A percentile compares a stretch with the other conserved stretches of the same genome.
These are phyloP conservation scores for Ramichloridium luteum DNA, from an alignment of 2,329 filamentous ascomycete species.

Conservation along the genomic window DNA sequence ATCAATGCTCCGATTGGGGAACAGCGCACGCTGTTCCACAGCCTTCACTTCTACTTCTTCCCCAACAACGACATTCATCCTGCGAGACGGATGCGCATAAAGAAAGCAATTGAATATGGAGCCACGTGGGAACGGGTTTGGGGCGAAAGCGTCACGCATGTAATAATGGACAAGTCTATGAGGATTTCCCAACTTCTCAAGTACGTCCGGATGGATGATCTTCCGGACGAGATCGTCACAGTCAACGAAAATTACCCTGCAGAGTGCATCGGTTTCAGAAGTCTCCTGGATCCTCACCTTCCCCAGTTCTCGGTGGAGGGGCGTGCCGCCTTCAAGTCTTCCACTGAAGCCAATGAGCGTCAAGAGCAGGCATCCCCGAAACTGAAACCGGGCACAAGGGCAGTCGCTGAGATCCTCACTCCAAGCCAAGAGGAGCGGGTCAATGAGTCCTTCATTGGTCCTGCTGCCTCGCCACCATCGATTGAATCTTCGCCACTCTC, in stretches of 20 bases:
- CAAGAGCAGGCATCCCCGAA: no score
- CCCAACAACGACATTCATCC: conserved; percentile 65
- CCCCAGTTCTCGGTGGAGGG: conserved; percentile 43
- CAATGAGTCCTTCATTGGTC: no score
- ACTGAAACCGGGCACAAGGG: no score
- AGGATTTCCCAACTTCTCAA: conserved; percentile 51
- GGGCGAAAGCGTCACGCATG: conserved; percentile 51
- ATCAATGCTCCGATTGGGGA: conserved; percentile 10
- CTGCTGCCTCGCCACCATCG: no score
- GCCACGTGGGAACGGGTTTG: conserved; percentile 56
- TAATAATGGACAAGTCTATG: conserved; percentile 63
- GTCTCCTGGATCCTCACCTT: conserved; percentile 41
- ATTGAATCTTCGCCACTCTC: no score
- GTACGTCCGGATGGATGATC: conserved; percentile 37
- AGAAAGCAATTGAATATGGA: conserved; percentile 62
- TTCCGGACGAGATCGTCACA: conserved; percentile 42
- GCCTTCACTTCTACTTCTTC: conserved; percentile 47
- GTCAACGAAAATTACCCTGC: conserved; percentile 34
- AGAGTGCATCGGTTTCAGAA: conserved; percentile 31
- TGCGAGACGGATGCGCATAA: conserved; percentile 57
- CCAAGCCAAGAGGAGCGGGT: no score
- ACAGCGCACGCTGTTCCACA: conserved; percentile 20
- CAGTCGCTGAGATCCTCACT: no score
- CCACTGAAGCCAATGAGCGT: no score
- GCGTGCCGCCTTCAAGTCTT: no score